Conservation (phyloP, 2,329 filamentous ascomycete genomes). For the Epichloe typhina region DNA sequence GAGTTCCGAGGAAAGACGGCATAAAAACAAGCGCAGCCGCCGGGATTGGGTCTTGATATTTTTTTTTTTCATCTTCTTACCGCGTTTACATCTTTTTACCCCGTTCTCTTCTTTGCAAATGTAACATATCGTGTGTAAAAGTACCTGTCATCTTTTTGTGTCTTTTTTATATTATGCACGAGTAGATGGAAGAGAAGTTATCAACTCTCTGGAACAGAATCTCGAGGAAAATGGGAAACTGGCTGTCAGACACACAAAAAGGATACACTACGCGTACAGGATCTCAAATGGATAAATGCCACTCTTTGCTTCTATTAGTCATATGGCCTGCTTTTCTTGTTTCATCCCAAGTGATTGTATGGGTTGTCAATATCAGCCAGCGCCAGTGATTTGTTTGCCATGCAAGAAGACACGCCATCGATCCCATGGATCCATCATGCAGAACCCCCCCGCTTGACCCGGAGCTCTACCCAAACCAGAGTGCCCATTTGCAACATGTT, state of each 20-base stretch:
- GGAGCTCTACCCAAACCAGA: constrained; percentile 44
- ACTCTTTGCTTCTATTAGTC: constrained; percentile 4
- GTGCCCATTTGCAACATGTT: constrained; percentile 42
- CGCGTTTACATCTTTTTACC: neutral
- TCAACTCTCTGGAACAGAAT: neutral
- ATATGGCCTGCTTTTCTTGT: neutral
- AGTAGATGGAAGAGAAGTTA: constrained; percentile 6
- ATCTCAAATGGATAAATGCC: constrained; percentile 2
- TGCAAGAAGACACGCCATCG: no score
- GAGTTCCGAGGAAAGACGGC: constrained; percentile 6
- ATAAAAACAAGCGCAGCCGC: neutral
- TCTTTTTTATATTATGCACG: constrained; percentile 12
- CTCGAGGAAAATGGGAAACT: neutral
- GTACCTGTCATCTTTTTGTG: neutral
- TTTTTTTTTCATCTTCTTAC: neutral
- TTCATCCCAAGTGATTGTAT: neutral
- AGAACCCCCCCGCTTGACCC: constrained; percentile 5
- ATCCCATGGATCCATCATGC: neutral
- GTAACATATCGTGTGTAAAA: neutral
- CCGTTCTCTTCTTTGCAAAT: neutral
- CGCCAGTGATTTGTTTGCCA: neutral
- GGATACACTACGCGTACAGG: neutral
- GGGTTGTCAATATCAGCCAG: neutral
- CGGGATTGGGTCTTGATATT: neutral
- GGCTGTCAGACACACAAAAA: neutral